Conservation (phyloP, 805 yeast species). For the Pichia ethanolica region DNA sequence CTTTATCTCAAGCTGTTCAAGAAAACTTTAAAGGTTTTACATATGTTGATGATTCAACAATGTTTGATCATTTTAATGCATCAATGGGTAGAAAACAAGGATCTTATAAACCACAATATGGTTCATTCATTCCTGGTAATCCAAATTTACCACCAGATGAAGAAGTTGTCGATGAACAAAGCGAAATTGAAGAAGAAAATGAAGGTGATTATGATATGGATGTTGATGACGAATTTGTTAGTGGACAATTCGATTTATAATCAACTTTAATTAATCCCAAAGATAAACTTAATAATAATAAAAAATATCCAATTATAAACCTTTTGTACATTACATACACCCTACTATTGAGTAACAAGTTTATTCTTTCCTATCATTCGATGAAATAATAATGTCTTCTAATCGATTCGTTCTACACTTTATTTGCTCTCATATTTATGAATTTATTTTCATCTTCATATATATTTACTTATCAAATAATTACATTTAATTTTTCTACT, state of each 20-base stretch:
- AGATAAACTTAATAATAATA: too few species aligned
- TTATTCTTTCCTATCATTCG: too few species aligned
- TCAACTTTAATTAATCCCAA: too few species aligned
- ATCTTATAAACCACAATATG: slow-evolving; percentile 37
- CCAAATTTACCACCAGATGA: slow-evolving; percentile 78
- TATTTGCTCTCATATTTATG: too few species aligned
- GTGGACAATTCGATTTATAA: slow-evolving; percentile 79
- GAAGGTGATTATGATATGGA: slow-evolving; percentile 42
- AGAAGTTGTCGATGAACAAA: slow-evolving; percentile 72
- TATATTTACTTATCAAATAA: too few species aligned
- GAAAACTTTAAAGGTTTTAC: slow-evolving; percentile 97
- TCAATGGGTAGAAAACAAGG: slow-evolving; percentile 30
- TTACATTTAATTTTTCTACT: too few species aligned
- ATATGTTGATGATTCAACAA: slow-evolving; percentile 86
- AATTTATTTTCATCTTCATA: too few species aligned
- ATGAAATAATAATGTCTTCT: too few species aligned
- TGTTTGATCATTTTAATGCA: slow-evolving; percentile 68
- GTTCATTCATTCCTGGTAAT: slow-evolving; percentile 72
- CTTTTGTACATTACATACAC: too few species aligned
- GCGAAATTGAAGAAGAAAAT: slow-evolving; percentile 34
- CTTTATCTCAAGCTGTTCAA: slow-evolving; percentile 89
- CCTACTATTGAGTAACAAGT: too few species aligned
- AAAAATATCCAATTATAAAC: too few species aligned
- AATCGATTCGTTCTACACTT: too few species aligned
- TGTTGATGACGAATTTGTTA: slow-evolving; percentile 71